Base-by-base conservation (phyloP, 1,284 basidiomycete species). In the Tilletiopsis washingtonensis region DNA sequence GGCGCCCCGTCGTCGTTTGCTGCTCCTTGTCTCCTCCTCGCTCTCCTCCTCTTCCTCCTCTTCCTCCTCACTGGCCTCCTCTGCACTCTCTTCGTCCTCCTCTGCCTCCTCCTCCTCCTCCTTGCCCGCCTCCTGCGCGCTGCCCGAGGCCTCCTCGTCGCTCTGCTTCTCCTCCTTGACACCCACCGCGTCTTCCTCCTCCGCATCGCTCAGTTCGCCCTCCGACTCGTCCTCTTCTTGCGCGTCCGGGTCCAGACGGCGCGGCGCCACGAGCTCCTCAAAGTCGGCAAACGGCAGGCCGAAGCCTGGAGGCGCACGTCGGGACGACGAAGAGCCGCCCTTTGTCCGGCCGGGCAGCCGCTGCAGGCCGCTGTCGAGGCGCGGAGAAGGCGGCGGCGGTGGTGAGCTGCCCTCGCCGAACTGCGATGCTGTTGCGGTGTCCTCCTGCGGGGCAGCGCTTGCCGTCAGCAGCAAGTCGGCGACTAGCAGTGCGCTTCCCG, bases 241-340 rank as follows among this genome's bases (percentile, higher is more conserved):
- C 20, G 5, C 37, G 5, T n/a, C 46, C 6, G 29, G n/a, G 9
- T 9, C 29, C 29, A 34, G 29, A 9, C 29, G 9, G n/a, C 29
- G 29, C 9, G 29, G 9, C 9, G 9, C 9, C 29, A 47, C 39
- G 9, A 47, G 23, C 6, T 47, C 38, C n/a, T 47, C 32, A 15
- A 25, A 47, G 2, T 47, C 46, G 19, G 37, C 46, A 21, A 32
- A 47, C 3, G 46, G 46, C 37, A 47, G 26, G 6, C 39, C 32
- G 41, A 47, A 47, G 3, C 39, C 46, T 15, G 5, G 20, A 3
- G 3, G n/a, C 38, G 37, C 15, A 21, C 37, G 5, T 39, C n/a
- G 5, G 37, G 19, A 19, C 20, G 29, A 34, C n/a, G 9, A n/a
- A 34, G 29, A n/a, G 29, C 29, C 9, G n/a, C 9, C 9, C 9